Conservation (phyloP, 2,329 filamentous ascomycete genomes). For the Penicillium sp. region DNA sequence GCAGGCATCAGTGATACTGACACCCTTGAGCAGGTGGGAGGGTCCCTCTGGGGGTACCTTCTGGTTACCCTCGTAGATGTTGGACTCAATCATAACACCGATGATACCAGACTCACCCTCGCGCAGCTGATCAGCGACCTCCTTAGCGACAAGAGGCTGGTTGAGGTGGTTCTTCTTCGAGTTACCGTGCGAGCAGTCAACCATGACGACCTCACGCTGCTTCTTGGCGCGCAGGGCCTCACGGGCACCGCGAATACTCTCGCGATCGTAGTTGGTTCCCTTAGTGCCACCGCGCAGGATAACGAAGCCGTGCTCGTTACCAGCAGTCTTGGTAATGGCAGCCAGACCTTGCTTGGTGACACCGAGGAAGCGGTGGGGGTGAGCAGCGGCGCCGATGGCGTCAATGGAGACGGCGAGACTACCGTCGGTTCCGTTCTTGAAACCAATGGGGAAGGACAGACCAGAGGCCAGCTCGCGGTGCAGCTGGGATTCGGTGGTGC, state of each 20-base stretch:
- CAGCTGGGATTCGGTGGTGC: conserved; percentile 94
- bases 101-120: conserved; percentile 85
- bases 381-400: conserved; percentile 73
- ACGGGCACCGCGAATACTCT: conserved; percentile 75
- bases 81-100: conserved; percentile 98
- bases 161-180: conserved; percentile 97
- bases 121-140: conserved; percentile 78
- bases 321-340: conserved; percentile 87
- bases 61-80: conserved; percentile 87
- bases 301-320: conserved; percentile 96
- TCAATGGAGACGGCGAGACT: conserved; percentile 89
- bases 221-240: conserved; percentile 78
- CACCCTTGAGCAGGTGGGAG: conserved; percentile 75
- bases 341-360: conserved; percentile 97
- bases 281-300: conserved; percentile 88
- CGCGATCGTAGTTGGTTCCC: conserved; percentile 90
- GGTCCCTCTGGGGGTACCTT: conserved; percentile 86
- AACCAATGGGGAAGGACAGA: conserved; percentile 94
- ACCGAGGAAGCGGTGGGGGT: conserved; percentile 90
- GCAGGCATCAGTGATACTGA: conserved; percentile 95
- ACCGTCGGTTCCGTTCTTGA: conserved; percentile 99
- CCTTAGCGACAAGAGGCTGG: conserved; percentile 87
- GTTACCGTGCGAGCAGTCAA: conserved; percentile 98
- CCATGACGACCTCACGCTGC: conserved; percentile 88
- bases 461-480: conserved; percentile 95